Evolutionary conservation across 1,139 yeast genomes (phyloP), one percentile per base, ranked within the genome.

Genomic region (Nakaseomyces nivariensis): DNA sequence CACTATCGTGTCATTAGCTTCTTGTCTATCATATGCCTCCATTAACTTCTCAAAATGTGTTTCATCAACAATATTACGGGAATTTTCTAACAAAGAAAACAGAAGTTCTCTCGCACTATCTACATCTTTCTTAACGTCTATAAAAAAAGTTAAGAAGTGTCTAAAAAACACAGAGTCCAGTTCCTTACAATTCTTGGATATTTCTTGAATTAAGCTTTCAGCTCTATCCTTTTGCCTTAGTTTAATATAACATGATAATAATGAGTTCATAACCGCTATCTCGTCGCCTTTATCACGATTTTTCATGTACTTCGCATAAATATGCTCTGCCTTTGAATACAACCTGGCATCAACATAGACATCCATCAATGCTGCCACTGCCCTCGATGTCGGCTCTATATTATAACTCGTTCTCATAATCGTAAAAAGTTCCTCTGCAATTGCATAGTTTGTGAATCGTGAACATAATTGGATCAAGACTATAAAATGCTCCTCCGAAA

Each of bases 401-500:
- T 65, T 64, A 46, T 60, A 61, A 36, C 62, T 53, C 1, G 55
- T 59, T 17, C 56, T 54, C 59, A 57, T 57, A 10, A 71, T 53
- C 31, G 61, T 57, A 48, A 68, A 70, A 5, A 64, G 54, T 51
- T 62, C 67, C 37, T 59, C 54, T 4, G 68, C 70, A 45, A 67
- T 64, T 29, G 60, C 54, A 49, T 58, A 56, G 50, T 72, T 72
- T 2, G 72, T 70, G 25, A 62, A 48, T 22, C 52, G 51, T 1
- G 70, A 56, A 51, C 72, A 62, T 43, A 64, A 57, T 22, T 57
- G 55, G 33, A 72, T 58, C 24, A 70, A 48, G 4, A 68, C 64
- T 1, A 58, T 48, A 45, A 72, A 62, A 47, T 61, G 62, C 31
- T 62, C 51, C 37, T 62, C 58, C 46, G 56, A 46, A 26, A 57